Evolutionary conservation across 2,329 filamentous ascomycete genomes (phyloP).

Genomic region (Lasiodiplodia sp.): DNA sequence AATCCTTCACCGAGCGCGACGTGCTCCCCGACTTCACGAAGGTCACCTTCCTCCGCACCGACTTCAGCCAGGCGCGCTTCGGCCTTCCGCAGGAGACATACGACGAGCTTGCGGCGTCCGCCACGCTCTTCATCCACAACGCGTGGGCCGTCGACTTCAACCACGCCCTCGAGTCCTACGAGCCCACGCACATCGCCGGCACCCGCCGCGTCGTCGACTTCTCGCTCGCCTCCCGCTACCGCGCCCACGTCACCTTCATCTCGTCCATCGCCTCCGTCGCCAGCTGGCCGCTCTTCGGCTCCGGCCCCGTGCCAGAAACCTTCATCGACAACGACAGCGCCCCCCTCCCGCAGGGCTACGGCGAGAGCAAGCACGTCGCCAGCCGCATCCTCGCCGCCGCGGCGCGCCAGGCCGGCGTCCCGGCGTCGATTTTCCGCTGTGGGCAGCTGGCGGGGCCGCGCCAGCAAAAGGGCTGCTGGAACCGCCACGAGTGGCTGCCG

Average conservation of each 20-base stretch:
- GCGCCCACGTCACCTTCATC: constrained; percentile 46
- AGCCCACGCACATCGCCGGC: constrained; percentile 40
- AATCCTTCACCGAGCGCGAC: constrained; percentile 17
- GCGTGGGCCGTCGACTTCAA: constrained; percentile 51
- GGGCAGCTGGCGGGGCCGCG: constrained; percentile 43
- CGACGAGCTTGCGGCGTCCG: constrained; percentile 3
- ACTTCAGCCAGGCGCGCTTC: constrained; percentile 30
- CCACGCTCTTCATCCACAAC: constrained; percentile 45
- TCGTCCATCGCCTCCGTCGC: constrained; percentile 48
- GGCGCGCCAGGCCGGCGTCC: constrained; percentile 37
- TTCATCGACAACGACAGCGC: constrained; percentile 37
- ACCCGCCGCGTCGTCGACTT: constrained; percentile 46
- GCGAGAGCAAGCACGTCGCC: constrained; percentile 47
- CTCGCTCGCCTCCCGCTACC: constrained; percentile 36
- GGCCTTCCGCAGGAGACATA: constrained; percentile 29
- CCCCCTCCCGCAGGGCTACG: constrained; percentile 47
- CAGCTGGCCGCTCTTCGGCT: constrained; percentile 33
- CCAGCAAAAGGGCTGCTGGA: constrained; percentile 36
- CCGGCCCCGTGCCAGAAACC: constrained; percentile 41
- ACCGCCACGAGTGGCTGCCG: constrained; percentile 40
- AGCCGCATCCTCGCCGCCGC: constrained; percentile 43
- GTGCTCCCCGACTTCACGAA: constrained; percentile 21
- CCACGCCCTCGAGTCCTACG: constrained; percentile 40
- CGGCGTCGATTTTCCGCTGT: constrained; percentile 37
- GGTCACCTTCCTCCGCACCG: constrained; percentile 29